Evolutionary conservation across 2,329 filamentous ascomycete genomes (phyloP), one percentile per base, ranked within the genome.

Genomic region (Monosporascus sp.): DNA sequence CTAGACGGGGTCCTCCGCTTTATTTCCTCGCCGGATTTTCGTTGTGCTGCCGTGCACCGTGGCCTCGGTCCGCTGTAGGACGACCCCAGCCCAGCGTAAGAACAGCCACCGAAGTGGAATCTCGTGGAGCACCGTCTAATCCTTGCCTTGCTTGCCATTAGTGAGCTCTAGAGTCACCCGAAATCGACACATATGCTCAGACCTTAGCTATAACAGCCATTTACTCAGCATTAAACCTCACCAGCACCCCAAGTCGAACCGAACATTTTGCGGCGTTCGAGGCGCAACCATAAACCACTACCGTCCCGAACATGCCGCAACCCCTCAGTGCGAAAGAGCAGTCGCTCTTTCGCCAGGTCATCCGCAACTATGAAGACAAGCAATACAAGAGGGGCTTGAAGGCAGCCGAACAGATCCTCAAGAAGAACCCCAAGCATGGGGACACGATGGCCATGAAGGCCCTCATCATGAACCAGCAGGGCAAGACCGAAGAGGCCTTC

Each of bases 391-490:
- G 80, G 57, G 93, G 93, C 70, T 80, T 99, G 68, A 99, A 97
- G 77, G 87, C 89, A 47, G 93, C 94, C 63, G 94, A 99, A 70
- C 90, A 97, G 74, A 96, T 99, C 69, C 85, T 99, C 61, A 89
- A 89, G 71, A 97, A 97, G 74, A 86, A 89, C 68, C 90, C 93
- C 43, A 94, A 90, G 66, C 94, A 99, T 87, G 95, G 92, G 68
- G 95, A 99, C 72, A 99, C 94, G 24, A 88, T 95, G 75, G 95
- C 94, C 51, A 99, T 99, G 94, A 99, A 99, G 77, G 93, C 94
- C 53, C 79, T 99, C 62, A 97, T 97, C 62, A 83, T 97, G 72
- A 97, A 96, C 72, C 87, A 89, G 45, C 88, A 93, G 73, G 90
- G 91, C 62, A 93, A 96, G 74, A 86, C 87, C 31, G 90, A 96